phyloP scores from a whole-genome alignment of 2,329 filamentous ascomycete genomes.

The Alternaria infectoria region DNA sequence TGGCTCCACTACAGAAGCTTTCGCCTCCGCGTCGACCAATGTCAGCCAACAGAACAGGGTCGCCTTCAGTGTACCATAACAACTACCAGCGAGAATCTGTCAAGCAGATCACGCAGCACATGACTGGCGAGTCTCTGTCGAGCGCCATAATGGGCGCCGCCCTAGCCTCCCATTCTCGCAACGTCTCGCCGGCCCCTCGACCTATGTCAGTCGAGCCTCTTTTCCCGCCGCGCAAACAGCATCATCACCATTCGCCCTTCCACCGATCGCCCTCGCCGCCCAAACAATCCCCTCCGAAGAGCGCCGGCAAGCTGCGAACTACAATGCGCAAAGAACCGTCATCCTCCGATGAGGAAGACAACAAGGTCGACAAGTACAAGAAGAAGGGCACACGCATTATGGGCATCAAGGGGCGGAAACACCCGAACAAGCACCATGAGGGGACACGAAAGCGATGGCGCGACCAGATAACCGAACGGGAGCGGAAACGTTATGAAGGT shows the following conservation, averaged over 20 bases:
- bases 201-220: conserved; percentile 41
- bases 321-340: conserved; percentile 65
- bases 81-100: conserved; percentile 47
- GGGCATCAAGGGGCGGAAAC: conserved; percentile 54
- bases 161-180: conserved; percentile 67
- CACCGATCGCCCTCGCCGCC: conserved; percentile 48
- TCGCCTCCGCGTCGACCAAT: conserved; percentile 26
- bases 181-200: conserved; percentile 48
- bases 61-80: conserved; percentile 46
- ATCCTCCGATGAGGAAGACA: conserved; percentile 57
- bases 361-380: conserved; percentile 59
- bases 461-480: conserved; percentile 72
- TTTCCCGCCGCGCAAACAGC: conserved; percentile 51
- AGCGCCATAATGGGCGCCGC: conserved; percentile 78
- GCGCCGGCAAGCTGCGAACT: conserved; percentile 64
- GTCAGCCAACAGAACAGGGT: conserved; percentile 30
- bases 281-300: conserved; percentile 42
- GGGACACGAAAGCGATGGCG: conserved; percentile 78
- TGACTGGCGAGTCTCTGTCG: conserved; percentile 70
- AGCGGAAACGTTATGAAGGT: conserved; percentile 82
- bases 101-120: conserved; percentile 52
- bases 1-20: conserved; percentile 28
- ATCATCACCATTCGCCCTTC: conserved; percentile 45
- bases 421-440: conserved; percentile 76
- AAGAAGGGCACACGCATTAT: conserved; percentile 64